Evolutionary conservation across 352 stramenopile genomes (phyloP), one percentile per base, ranked within the genome.

Genomic region (Pythium dissimile): DNA sequence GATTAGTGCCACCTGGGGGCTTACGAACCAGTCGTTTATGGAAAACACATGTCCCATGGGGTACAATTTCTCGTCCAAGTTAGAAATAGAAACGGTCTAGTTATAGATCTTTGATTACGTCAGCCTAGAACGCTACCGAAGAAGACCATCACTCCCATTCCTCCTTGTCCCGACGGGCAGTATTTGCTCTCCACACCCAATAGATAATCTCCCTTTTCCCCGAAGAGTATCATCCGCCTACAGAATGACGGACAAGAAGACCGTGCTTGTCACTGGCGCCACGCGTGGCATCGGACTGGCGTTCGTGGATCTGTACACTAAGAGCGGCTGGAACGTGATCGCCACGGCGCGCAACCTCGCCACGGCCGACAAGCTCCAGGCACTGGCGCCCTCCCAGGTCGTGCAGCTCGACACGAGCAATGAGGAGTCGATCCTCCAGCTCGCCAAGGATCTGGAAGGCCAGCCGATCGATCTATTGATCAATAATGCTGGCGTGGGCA

Each of bases 391-490:
- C 4, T 81, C 64, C 62, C 81, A 84, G 64, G 55, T 89, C 37
- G 26, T 88, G 21, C 23, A 61, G 45, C 32, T 89, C 13, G 80
- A 90, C 46, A 84, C 70, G 10, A 39, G 60, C 37, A 66, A 86
- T 37, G 80, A 89, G 44, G 34, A 69, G 31, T 85, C 75, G 27
- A 86, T 89, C 21, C 26, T 76, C 27, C 18, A 28, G 1, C 67
- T 71, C 12, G 74, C 74, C 12, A 71, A 73, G 60, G 32, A 62
- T 0, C 50, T 89, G 6, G 54, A 80, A 24, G 58, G 60, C 26
- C 67, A 70, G 38, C 46, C 68, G 1, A 66, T 91, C 21, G 73
- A 91, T 39, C 54, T 93, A 24, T 64, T 93, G 12, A 86, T 93
- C 46, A 93, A 93, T 59, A 91, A 89, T 62, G 66, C 71, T 12